A percentile compares a stretch with the other conserved stretches of the same genome.
Conservation (phyloP, 352 stramenopile genomes). For the Phytopythium vexans region DNA sequence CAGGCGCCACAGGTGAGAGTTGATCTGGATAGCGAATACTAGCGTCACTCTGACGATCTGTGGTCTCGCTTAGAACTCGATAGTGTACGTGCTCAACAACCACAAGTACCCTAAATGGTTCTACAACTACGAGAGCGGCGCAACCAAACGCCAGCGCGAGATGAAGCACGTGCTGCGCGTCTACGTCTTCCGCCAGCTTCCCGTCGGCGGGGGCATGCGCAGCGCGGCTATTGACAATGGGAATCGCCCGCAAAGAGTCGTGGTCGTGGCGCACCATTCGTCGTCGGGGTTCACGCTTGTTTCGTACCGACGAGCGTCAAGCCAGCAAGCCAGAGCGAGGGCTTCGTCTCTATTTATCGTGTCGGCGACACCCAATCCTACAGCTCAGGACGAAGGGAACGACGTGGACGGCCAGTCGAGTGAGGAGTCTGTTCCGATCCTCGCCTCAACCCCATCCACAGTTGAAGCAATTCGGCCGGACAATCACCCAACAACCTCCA, state of each 20-base stretch:
- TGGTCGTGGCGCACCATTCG: slow-evolving; percentile 13
- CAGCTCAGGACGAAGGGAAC: no score
- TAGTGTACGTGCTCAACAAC: slow-evolving; percentile 31
- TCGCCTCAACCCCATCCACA: no score
- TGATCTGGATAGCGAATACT: background rate
- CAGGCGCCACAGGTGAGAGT: slow-evolving; percentile 15
- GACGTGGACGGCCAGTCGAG: no score
- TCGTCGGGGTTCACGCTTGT: slow-evolving; percentile 31
- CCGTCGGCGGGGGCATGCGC: background rate
- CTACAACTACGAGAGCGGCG: slow-evolving; percentile 31
- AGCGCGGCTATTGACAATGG: background rate
- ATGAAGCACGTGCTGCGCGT: slow-evolving; percentile 27
- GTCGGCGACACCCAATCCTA: no score
- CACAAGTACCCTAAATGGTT: slow-evolving; percentile 24
- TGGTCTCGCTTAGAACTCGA: slow-evolving; percentile 12
- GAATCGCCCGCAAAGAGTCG: slow-evolving; percentile 6
- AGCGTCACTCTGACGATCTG: background rate
- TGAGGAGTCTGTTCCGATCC: no score
- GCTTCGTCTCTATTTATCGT: no score
- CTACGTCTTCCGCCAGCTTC: slow-evolving; percentile 17
- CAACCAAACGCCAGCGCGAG: slow-evolving; percentile 23
- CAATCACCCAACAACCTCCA: no score
- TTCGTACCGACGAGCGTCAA: slow-evolving; percentile 29
- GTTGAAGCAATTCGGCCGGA: no score
- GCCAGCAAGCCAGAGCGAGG: no score